Evolutionary conservation across 306 rosid genomes (phyloP).

Genomic region (Malus orientalis): DNA sequence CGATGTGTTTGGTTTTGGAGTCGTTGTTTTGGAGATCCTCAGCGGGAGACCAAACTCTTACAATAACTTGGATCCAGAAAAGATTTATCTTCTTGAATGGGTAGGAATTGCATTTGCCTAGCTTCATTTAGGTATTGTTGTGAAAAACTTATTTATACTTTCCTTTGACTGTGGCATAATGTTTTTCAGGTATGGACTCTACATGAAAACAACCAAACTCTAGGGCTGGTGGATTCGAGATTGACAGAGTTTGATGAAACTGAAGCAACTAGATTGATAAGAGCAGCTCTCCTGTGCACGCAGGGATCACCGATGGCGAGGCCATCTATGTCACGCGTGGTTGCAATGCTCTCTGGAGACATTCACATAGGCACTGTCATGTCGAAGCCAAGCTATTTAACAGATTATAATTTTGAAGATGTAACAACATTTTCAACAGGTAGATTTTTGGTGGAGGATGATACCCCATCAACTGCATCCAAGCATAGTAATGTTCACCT

Average conservation of each 20-base stretch:
- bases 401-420: conserved; percentile 15
- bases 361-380: background rate
- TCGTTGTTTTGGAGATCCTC: conserved; percentile 11
- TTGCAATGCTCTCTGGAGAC: conserved; percentile 19
- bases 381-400: conserved; percentile 21
- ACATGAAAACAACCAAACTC: conserved; percentile 4
- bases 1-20: conserved; percentile 16
- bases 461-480: background rate
- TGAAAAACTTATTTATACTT: background rate
- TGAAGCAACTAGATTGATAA: conserved; percentile 8
- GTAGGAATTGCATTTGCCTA: background rate
- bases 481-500: background rate
- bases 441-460: background rate
- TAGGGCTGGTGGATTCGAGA: conserved; percentile 13
- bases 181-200: conserved; percentile 14
- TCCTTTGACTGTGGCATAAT: background rate
- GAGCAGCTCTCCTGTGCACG: conserved; percentile 16
- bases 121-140: background rate
- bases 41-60: conserved; percentile 15
- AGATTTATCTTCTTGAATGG: conserved; percentile 21
- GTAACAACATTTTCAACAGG: background rate
- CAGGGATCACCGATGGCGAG: conserved; percentile 14
- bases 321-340: conserved; percentile 24
- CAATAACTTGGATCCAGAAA: background rate
- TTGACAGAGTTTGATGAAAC: conserved; percentile 1